Evolutionary conservation across 2,329 filamentous ascomycete species (phyloP), one percentile per base, ranked within the genome.

Genomic region (Chaetomium olivaceum): DNA sequence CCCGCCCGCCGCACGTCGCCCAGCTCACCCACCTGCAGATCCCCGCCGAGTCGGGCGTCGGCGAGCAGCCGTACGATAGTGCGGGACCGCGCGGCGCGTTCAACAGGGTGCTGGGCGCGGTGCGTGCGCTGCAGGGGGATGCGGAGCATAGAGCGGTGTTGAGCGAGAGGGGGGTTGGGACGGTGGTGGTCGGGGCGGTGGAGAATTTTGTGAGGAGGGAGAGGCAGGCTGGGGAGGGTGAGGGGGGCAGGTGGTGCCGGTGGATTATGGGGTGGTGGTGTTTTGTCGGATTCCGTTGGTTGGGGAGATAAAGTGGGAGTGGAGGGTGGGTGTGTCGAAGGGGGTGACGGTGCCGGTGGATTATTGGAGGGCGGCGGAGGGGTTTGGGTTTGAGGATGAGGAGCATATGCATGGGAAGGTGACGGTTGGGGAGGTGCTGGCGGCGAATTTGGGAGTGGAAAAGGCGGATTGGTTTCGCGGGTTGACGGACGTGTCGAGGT

Each of bases 21-120:
- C 3, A 14, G 6, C 14, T 64, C 19, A 4, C 39, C 29, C 12
- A n/a, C 14, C 25, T 57, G 23, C 31, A 39, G 3, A 8, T 67
- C 43, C 14, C 27, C 6, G 65, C 57, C 29, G 29, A 54, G 1
- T 67, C 69, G 1, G 61, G 55, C 3, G 67, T 65, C 43, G 69
- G 69, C 46, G 67, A 70, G 55, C 69, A 70, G 39, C 65, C 69
- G 2, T 69, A 69, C 39, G 58, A 69, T 39, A 11, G 5, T 2
- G 57, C 62, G 1, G 69, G 67, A 1, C 25, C 59, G 4, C 23
- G 25, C 14, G 69, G 69, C 4, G 67, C 67, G 1, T 36, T 25
- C 39, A 69, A 65, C 55, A 50, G 69, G 1, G 63, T 68, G 5
- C 12, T 33, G 6, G 63, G 63, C 51, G 62, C 59, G 9, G 14